phyloP scores from a whole-genome alignment of 768 basidiomycete genomes.

The Chalciporus chontae region DNA sequence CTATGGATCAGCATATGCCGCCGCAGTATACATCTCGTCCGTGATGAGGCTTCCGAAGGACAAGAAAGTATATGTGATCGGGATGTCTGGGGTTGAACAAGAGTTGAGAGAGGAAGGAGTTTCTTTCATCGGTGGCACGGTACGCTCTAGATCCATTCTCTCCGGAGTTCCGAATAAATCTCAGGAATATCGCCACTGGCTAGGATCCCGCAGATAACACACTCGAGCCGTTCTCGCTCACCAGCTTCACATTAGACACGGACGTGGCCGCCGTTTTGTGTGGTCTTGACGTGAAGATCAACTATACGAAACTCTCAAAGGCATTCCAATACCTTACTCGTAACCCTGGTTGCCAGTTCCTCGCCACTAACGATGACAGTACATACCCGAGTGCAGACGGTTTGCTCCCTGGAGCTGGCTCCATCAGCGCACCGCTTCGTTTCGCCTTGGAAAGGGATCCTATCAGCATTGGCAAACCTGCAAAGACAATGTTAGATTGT shows the following conservation, averaged over 20 bases:
- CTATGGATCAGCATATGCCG: constrained; percentile 89
- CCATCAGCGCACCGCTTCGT: constrained; percentile 78
- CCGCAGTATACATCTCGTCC: constrained; percentile 82
- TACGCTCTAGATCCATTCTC: constrained; percentile 35
- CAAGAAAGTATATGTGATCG: constrained; percentile 95
- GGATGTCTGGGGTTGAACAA: constrained; percentile 88
- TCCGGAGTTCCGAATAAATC: not conserved
- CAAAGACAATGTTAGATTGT: constrained; percentile 87
- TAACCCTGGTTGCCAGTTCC: constrained; percentile 78
- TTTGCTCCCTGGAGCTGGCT: constrained; percentile 81
- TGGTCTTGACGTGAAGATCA: constrained; percentile 81
- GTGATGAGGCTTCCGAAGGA: constrained; percentile 85
- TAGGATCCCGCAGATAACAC: constrained; percentile 86
- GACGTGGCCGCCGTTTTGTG: constrained; percentile 91
- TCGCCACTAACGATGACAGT: constrained; percentile 90
- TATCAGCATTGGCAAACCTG: constrained; percentile 86
- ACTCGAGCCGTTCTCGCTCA: constrained; percentile 62
- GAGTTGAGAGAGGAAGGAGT: constrained; percentile 90
- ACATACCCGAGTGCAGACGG: constrained; percentile 78
- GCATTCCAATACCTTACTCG: constrained; percentile 85
- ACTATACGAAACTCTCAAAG: constrained; percentile 92
- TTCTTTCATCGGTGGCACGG: constrained; percentile 77
- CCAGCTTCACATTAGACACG: constrained; percentile 70
- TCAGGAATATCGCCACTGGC: not conserved
- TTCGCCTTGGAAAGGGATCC: constrained; percentile 70